phyloP scores from a whole-genome alignment of 768 basidiomycete genomes.

The Kwoniella dejecticola region DNA sequence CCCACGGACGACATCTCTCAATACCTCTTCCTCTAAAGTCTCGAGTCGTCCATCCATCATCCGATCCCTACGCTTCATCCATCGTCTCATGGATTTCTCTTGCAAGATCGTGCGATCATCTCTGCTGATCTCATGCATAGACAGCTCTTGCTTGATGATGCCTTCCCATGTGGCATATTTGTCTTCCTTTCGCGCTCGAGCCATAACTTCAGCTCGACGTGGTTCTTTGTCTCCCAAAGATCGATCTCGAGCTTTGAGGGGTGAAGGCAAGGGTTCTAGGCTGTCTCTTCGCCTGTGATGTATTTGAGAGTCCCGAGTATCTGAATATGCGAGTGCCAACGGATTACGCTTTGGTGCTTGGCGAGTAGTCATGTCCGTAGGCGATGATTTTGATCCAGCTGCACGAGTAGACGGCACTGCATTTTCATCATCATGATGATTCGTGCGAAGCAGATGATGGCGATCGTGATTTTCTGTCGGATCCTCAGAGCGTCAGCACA shows the following conservation, averaged over 20 bases:
- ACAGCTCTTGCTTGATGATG: not conserved
- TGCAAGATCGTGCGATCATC: not conserved
- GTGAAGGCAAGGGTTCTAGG: not conserved
- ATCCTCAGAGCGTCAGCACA: not conserved
- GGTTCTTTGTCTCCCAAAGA: not conserved
- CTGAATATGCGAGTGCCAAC: too few species aligned
- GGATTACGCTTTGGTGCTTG: too few species aligned
- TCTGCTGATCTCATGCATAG: not conserved
- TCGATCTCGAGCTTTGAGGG: not conserved
- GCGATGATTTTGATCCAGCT: too few species aligned
- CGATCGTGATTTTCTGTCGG: not conserved
- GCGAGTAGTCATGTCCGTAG: too few species aligned
- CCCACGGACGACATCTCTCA: not conserved
- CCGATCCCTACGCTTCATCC: constrained; percentile 3
- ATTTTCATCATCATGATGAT: too few species aligned
- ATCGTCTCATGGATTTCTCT: constrained; percentile 2
- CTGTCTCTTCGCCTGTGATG: too few species aligned
- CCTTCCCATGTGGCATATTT: not conserved
- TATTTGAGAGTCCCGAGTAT: too few species aligned
- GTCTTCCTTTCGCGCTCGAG: not conserved
- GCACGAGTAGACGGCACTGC: too few species aligned
- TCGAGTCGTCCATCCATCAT: not conserved
- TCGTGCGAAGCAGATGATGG: too few species aligned
- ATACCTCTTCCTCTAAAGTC: not conserved
- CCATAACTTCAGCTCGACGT: not conserved